Percentiles rank a stretch among this genome's conserved stretches.
These are phyloP conservation scores for Orbilia quercus DNA, from an alignment of 2,329 filamentous ascomycete genomes.

Conservation along the genomic window DNA sequence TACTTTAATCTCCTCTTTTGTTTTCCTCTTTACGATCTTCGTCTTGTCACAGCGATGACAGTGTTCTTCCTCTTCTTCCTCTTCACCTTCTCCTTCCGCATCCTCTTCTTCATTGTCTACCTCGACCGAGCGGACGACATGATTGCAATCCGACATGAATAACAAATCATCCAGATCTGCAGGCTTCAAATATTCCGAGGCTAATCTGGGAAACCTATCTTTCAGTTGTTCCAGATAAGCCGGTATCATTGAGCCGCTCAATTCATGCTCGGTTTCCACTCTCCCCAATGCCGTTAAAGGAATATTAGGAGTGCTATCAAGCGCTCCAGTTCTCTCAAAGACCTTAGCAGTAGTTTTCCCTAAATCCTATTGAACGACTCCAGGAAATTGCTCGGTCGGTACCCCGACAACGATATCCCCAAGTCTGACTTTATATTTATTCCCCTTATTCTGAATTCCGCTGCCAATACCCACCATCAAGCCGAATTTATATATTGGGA, in stretches of 20 bases:
- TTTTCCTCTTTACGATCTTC: no score
- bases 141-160: no score
- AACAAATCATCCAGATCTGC: no score
- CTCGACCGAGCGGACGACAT: no score
- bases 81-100: no score
- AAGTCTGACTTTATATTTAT: slow-evolving; percentile 9
- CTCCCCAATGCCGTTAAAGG: neutral
- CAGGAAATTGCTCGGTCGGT: neutral
- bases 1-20: neutral
- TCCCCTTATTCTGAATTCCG: slow-evolving; percentile 20
- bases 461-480: slow-evolving; percentile 32
- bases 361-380: slow-evolving; percentile 27
- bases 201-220: no score
- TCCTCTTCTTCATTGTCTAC: no score
- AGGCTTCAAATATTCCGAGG: no score
- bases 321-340: neutral
- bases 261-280: neutral
- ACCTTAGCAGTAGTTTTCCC: neutral
- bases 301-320: neutral
- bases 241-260: slow-evolving; percentile 2
- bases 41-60: no score
- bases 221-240: no score
- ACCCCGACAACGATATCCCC: slow-evolving; percentile 25
- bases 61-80: no score
- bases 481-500: no score